A percentile compares a stretch with the other conserved stretches of the same genome.
These are phyloP conservation scores for Spathaspora boniae DNA, from an alignment of 805 yeast species.

Conservation along the genomic window DNA sequence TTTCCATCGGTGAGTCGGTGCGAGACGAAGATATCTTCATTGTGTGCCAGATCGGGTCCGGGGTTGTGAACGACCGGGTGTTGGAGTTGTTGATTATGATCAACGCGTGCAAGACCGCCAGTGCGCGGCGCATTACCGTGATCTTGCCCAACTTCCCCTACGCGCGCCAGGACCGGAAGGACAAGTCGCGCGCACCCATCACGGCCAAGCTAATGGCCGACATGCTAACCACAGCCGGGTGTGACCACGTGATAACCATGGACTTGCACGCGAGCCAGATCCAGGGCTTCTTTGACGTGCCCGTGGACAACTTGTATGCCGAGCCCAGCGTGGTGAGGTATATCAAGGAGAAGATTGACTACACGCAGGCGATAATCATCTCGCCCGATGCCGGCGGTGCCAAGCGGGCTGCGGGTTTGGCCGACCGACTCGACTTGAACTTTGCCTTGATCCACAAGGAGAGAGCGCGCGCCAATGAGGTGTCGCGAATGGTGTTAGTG, in stretches of 20 bases:
- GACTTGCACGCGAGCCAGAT: slow-evolving; percentile 87
- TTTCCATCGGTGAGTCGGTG: slow-evolving; percentile 71
- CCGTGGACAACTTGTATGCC: slow-evolving; percentile 81
- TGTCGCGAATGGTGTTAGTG: slow-evolving; percentile 78
- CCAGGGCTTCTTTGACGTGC: slow-evolving; percentile 80
- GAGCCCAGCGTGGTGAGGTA: slow-evolving; percentile 79
- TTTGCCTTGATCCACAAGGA: slow-evolving; percentile 85
- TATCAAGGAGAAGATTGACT: slow-evolving; percentile 57
- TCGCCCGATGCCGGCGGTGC: slow-evolving; percentile 94
- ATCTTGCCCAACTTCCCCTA: slow-evolving; percentile 82
- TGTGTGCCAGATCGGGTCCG: slow-evolving; percentile 75
- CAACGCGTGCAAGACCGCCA: slow-evolving; percentile 78
- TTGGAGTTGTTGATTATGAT: slow-evolving; percentile 75
- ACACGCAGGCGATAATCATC: slow-evolving; percentile 49
- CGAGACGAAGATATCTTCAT: slow-evolving; percentile 83
- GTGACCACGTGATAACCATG: slow-evolving; percentile 84
- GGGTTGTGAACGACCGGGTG: slow-evolving; percentile 59
- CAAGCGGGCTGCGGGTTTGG: slow-evolving; percentile 81
- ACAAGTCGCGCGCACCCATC: slow-evolving; percentile 80
- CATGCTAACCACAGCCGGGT: slow-evolving; percentile 78
- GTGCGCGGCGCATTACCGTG: slow-evolving; percentile 79
- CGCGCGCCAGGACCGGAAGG: slow-evolving; percentile 87
- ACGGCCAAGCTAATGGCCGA: slow-evolving; percentile 85
- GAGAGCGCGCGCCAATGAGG: slow-evolving; percentile 79
- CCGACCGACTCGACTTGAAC: slow-evolving; percentile 73